Evolutionary conservation across 2,329 filamentous ascomycete species (phyloP), one percentile per base, ranked within the genome.

Genomic region (Ceratocystis cubensis): DNA sequence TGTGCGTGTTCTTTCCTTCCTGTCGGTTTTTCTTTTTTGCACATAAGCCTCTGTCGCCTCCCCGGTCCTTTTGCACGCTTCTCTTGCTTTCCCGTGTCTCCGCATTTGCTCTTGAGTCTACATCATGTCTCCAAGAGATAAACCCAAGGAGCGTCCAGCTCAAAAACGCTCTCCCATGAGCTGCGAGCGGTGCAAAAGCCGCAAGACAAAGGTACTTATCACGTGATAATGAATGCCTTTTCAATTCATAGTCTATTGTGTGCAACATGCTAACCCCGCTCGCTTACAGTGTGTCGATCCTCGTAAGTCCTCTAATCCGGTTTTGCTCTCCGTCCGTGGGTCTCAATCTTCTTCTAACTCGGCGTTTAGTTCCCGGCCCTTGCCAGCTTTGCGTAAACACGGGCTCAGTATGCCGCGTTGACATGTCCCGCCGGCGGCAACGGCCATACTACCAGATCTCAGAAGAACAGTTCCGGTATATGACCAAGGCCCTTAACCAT

Each of bases 361-460:
- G 7, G 5, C 20, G 44, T 7, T 37, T 48, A 71, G 72, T 72
- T 1, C 72, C 72, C 5, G 72, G 71, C 0, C 72, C 72, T 13
- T 73, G 71, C 63, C 71, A 72, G 33, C 72, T 72, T 46, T 73
- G 72, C 45, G 70, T 70, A 48, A 72, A 71, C 67, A 73, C 72
- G 56, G 67, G 69, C 28, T 70, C 71, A 15, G 56, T 64, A 15
- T 73, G 72, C 66, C 70, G 71, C 46, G 68, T 73, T 20, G 72
- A 73, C 64, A 69, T 71, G 1, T 71, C 72, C 5, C 70, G 72
- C n/a, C 69, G 72, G 5, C 67, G 72, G n/a, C 72, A 73, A 68
- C 69, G 72, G 6, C 72, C 72, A 0, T 73, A 73, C 65, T 73
- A 73, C 57, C 71, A 72, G 59, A 71, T 73, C 33, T 73, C 71